Base-by-base conservation (phyloP, 306 rosid species). In the Prunus fruticosa region DNA sequence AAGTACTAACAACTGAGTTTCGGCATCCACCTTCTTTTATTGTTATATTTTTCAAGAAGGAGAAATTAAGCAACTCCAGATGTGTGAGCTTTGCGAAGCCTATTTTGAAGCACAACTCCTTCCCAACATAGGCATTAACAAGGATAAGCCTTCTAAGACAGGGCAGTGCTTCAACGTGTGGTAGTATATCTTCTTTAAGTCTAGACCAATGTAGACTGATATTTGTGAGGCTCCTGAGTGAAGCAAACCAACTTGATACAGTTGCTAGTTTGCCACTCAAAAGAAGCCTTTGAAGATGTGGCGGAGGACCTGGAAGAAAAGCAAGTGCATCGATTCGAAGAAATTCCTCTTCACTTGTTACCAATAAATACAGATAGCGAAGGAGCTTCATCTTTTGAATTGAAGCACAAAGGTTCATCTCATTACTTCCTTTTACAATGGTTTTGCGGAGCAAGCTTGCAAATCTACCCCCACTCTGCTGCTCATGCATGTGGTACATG, bases 241-340 rank as follows among this genome's bases (percentile, higher is more conserved):
- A 76, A 38, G 10, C 2, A 67, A 76, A 34, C 74, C 74, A 76
- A 2, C 18, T 66, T 16, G 74, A 74, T 27, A 76, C 47, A 3
- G 3, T 76, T 3, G 20, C 74, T 27, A 76, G 52, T 66, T 76
- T 76, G 7, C 77, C 82, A 0, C 15, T 14, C 66, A 64, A 19
- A 11, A 0, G 2, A 15, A 79, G 47, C 0, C 2, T 27, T 28
- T 5, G 46, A 43, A 79, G 82, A 9, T 49, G 41, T 0, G 60
- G 77, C 16, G 78, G 82, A 53, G 73, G 77, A 11, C 58, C 72
- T 20, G 82, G 82, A 64, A 67, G 77, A 11, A 67, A 79, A 64
- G 67, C n/a, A 18, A 75, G 43, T 1, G 79, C 49, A 51, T 75
- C 53, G 4, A 51, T 3, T 46, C 50, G 38, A 30, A 75, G 63